A percentile compares a stretch with the other conserved stretches of the same genome.
Conservation (phyloP, 257 asterid genomes). For the Solanum clarkiae region DNA sequence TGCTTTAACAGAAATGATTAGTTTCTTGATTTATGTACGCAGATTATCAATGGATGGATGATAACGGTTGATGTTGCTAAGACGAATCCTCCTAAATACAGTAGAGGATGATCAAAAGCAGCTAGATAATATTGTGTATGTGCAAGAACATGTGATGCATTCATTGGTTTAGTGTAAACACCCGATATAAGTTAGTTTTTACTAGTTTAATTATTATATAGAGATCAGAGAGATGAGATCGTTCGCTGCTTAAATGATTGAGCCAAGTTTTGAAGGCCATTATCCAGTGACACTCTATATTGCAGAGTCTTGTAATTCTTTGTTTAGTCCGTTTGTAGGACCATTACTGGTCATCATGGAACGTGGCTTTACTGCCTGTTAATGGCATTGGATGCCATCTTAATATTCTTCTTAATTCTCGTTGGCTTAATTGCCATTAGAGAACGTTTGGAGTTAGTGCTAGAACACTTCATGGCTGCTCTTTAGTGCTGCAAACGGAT, state of each 20-base stretch:
- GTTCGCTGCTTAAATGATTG: not conserved
- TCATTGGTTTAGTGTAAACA: not conserved
- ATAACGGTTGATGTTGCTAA: slow-evolving; percentile 85
- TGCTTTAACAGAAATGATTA: not conserved
- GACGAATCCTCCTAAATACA: slow-evolving; percentile 55
- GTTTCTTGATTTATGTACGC: not conserved
- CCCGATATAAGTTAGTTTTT: not conserved
- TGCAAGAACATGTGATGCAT: not conserved
- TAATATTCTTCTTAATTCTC: no score
- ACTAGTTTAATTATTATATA: not conserved
- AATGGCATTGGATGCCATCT: no score
- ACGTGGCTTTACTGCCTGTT: no score
- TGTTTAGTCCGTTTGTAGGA: no score
- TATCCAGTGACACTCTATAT: not conserved
- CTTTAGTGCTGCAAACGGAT: no score
- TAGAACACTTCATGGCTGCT: no score
- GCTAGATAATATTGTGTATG: slow-evolving; percentile 12
- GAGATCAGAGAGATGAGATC: not conserved
- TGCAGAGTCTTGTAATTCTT: not conserved
- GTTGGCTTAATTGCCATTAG: no score
- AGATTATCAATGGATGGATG: slow-evolving; percentile 99
- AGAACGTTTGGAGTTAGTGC: no score
- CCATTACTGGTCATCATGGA: no score
- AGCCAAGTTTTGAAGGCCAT: not conserved
- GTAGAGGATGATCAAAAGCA: slow-evolving; percentile 31